Conservation (phyloP, 176 grass and related monocot genomes). For the Alopecurus myosuroides region DNA sequence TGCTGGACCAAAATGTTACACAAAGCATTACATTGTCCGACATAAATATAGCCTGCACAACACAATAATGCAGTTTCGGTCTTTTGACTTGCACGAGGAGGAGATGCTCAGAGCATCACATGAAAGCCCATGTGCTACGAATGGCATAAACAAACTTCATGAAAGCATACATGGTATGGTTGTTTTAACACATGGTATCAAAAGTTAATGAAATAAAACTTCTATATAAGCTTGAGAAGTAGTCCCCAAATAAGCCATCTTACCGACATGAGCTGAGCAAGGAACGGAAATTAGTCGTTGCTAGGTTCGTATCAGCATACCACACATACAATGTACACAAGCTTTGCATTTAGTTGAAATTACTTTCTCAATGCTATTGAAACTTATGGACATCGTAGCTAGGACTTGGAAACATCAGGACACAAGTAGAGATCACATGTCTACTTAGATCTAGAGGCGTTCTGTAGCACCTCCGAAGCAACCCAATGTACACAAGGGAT, state of each 20-base stretch:
- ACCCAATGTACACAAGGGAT: neutral
- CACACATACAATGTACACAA: neutral
- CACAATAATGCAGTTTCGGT: too few relatives aligned
- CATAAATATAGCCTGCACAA: too few relatives aligned
- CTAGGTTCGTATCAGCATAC: neutral
- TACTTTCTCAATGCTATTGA: neutral
- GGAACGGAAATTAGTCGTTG: neutral
- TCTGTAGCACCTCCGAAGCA: neutral
- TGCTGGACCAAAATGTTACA: too few relatives aligned
- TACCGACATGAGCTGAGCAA: neutral
- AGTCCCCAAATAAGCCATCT: neutral
- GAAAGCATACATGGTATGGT: neutral
- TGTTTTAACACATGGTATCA: neutral
- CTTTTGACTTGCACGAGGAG: too few relatives aligned
- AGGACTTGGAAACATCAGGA: neutral
- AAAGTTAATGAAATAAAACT: neutral
- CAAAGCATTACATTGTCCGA: too few relatives aligned
- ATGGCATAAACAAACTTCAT: neutral
- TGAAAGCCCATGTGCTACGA: neutral
- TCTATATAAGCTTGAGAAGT: neutral
- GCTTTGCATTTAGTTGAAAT: neutral
- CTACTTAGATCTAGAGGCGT: neutral
- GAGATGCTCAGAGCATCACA: neutral
- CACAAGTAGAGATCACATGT: neutral
- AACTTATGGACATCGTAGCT: neutral